Conservation (phyloP, 2,329 filamentous ascomycete species). For the Xylariaceae sp. region DNA sequence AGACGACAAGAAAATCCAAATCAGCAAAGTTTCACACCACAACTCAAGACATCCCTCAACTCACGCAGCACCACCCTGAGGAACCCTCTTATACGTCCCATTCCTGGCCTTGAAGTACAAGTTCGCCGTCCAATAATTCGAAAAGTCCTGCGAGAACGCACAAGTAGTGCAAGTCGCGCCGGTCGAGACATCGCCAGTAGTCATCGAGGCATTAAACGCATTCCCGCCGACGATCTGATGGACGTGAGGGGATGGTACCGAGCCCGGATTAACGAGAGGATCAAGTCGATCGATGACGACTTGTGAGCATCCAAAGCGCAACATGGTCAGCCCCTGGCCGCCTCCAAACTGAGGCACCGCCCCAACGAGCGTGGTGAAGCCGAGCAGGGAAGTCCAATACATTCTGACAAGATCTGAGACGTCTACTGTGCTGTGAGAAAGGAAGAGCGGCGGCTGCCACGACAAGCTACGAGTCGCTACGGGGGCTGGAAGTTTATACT, state of each 20-base stretch:
- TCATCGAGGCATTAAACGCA: constrained; percentile 42
- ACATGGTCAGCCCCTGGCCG: constrained; percentile 25
- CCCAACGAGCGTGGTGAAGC: constrained; percentile 27
- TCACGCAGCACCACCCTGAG: constrained; percentile 52
- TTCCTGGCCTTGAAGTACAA: constrained; percentile 32
- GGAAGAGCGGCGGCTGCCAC: too few species aligned
- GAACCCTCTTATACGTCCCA: constrained; percentile 29
- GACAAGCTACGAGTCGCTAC: too few species aligned
- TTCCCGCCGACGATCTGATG: constrained; percentile 54
- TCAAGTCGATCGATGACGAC: constrained; percentile 44
- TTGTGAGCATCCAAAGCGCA: constrained; percentile 44
- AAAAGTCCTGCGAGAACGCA: constrained; percentile 32
- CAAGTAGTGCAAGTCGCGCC: constrained; percentile 41
- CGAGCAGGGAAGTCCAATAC: constrained; percentile 31
- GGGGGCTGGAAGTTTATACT: constrained; percentile 8
- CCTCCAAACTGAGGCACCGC: constrained; percentile 29
- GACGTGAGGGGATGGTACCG: constrained; percentile 48
- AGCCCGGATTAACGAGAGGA: constrained; percentile 38
- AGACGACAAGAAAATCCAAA: not conserved
- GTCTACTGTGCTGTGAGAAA: too few species aligned
- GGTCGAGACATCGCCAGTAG: constrained; percentile 29
- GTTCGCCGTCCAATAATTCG: constrained; percentile 32
- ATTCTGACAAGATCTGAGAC: constrained; percentile 17
- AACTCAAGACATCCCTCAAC: constrained; percentile 28
- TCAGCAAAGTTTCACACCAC: not conserved